A percentile compares a stretch with the other conserved stretches of the same genome.
Evolutionary conservation across 2,329 filamentous ascomycete genomes (phyloP).

Genomic region (Talaromyces sp.): DNA sequence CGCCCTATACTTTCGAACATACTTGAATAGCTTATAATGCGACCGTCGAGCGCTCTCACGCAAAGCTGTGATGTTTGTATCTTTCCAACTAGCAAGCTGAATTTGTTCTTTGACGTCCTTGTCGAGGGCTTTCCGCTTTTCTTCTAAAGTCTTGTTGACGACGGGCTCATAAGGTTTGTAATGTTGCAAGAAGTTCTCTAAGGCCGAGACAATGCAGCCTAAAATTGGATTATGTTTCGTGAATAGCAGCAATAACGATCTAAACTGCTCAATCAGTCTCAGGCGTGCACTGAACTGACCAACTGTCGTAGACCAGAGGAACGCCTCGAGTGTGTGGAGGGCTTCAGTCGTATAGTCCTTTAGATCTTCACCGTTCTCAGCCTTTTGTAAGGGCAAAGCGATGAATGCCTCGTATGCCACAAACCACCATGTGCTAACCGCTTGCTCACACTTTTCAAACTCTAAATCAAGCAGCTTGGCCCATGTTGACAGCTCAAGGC

Average conservation of each 20-base stretch:
- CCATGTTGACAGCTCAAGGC: constrained; percentile 90
- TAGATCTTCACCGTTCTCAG: constrained; percentile 57
- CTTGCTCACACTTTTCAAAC: constrained; percentile 66
- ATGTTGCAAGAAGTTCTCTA: constrained; percentile 73
- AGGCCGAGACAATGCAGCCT: constrained; percentile 56
- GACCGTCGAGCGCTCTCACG: constrained; percentile 85
- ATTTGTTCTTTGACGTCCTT: constrained; percentile 92
- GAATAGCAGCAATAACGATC: constrained; percentile 63
- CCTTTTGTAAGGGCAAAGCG: constrained; percentile 66
- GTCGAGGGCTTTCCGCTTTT: constrained; percentile 71
- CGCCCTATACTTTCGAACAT: constrained; percentile 83
- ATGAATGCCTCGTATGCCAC: constrained; percentile 88
- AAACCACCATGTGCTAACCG: constrained; percentile 92
- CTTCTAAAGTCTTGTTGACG: constrained; percentile 61
- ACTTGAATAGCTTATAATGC: constrained; percentile 85
- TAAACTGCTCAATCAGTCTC: constrained; percentile 59
- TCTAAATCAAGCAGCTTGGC: constrained; percentile 83
- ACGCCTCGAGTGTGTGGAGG: constrained; percentile 71
- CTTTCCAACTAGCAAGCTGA: constrained; percentile 93
- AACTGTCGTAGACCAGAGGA: constrained; percentile 72
- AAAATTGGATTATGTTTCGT: constrained; percentile 57
- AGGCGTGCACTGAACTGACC: constrained; percentile 77
- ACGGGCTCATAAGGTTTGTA: constrained; percentile 67
- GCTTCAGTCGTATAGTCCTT: constrained; percentile 63
- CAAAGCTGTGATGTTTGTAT: constrained; percentile 87